Base-by-base conservation (phyloP, 1,139 yeast species). In the Hansenula sp. region DNA sequence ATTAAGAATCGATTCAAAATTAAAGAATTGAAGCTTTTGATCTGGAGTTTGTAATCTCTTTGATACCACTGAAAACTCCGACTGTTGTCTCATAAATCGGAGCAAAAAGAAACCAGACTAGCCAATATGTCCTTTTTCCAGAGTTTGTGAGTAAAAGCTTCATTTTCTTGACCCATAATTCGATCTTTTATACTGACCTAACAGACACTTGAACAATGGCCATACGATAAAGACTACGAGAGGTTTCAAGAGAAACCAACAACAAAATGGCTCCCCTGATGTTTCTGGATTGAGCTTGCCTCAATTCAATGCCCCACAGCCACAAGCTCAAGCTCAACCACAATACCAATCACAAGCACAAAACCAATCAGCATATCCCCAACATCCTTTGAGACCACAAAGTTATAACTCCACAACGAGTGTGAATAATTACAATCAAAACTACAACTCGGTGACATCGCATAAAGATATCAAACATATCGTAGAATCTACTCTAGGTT, bases 401-500 rank as follows among this genome's bases (percentile, higher is more conserved):
- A 15, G n/a, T 4, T 19, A 19, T 13, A 15, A 7, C 17, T 37
- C 40, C 16, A 37, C 27, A 5, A 18, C 32, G 10, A 30, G 27
- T 12, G 15, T 19, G 11, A 37, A 37, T 15, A 29, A 51, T 13
- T n/a, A 42, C 47, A 49, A 37, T 51, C 52, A 40, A 51, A 57
- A 44, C 59, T 56, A 52, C 53, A 70, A 44, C 53, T 58, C 71
- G 39, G 78, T 79, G 11, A 72, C 84, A 0, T 71, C 86, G 9
- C 94, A 84, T 59, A 78, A 71, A 54, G 89, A 83, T 60, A 78
- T 84, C 47, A 77, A 96, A 47, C 83, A 76, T 59, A 89, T 88
- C 57, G 98, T 96, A 1, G 97, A 91, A 61, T 93, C 94, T 43
- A 93, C 99, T 0, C 71, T 94, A 42, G 99, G 99, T 0, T 85